These are phyloP conservation scores for Basipetospora chlamydospora DNA, from an alignment of 2,329 filamentous ascomycete genomes.

Conservation along the genomic window DNA sequence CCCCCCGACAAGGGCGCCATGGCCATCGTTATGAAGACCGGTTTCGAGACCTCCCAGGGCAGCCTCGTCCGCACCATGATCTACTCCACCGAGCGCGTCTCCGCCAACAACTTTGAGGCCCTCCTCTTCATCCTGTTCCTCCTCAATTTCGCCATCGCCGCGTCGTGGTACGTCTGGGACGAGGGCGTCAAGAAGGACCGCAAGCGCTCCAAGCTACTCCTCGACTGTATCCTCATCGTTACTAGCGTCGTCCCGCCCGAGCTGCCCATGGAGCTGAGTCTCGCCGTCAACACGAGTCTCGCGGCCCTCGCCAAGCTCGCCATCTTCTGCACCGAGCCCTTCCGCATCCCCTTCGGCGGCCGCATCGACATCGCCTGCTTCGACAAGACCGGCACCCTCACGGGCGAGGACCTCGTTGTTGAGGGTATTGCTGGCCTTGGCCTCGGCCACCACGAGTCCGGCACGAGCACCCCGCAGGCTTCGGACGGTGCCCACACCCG, in stretches of 20 bases:
- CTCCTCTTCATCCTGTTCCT: constrained; percentile 97
- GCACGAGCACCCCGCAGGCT: constrained; percentile 50
- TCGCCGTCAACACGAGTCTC: constrained; percentile 95
- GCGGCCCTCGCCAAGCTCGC: constrained; percentile 88
- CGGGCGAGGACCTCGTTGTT: constrained; percentile 90
- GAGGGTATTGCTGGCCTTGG: constrained; percentile 88
- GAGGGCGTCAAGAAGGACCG: constrained; percentile 89
- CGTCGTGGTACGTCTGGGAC: constrained; percentile 98
- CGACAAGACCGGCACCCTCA: constrained; percentile 95
- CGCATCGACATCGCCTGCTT: constrained; percentile 95
- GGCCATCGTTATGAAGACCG: constrained; percentile 90
- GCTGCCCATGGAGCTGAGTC: constrained; percentile 90
- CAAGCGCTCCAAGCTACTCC: constrained; percentile 90
- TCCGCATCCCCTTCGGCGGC: constrained; percentile 92
- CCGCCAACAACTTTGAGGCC: constrained; percentile 94
- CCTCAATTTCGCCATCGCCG: constrained; percentile 87
- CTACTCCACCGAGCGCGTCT: constrained; percentile 95
- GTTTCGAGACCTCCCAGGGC: constrained; percentile 96
- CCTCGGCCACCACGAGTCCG: constrained; percentile 47
- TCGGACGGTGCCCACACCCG: constrained; percentile 70
- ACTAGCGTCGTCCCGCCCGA: constrained; percentile 98
- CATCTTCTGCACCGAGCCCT: constrained; percentile 97
- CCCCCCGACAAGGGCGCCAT: constrained; percentile 89
- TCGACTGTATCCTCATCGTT: constrained; percentile 94
- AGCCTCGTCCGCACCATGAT: constrained; percentile 98